Evolutionary conservation across 2,329 filamentous ascomycete genomes (phyloP).

Genomic region (Fusarium newnesense): DNA sequence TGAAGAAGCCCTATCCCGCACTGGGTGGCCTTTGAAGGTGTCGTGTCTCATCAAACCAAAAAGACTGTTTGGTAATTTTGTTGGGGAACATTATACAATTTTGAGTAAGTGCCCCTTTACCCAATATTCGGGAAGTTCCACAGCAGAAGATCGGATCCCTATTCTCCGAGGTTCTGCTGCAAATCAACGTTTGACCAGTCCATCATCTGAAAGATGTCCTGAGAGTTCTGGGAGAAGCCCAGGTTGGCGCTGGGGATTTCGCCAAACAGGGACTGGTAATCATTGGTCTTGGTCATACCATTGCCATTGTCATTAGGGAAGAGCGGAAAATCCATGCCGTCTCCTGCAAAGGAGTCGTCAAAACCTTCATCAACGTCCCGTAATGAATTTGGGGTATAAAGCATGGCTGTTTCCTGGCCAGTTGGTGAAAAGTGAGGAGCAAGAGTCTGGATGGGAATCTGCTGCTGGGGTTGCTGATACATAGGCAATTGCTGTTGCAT

Average conservation of each 20-base stretch:
- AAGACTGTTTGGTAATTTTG: conserved; percentile 33
- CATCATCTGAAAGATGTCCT: conserved; percentile 60
- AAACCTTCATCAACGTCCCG: conserved; percentile 73
- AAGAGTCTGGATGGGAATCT: conserved; percentile 40
- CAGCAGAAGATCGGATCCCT: conserved; percentile 20
- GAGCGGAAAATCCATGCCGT: conserved; percentile 72
- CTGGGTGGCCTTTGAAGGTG: conserved; percentile 29
- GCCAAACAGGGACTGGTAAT: conserved; percentile 59
- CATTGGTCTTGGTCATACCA: conserved; percentile 40
- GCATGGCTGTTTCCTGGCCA: conserved; percentile 74
- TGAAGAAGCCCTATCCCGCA: conserved; percentile 29
- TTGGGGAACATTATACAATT: conserved; percentile 35
- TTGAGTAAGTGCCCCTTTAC: conserved; percentile 27
- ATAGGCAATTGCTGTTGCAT: conserved; percentile 55
- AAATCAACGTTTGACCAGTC: conserved; percentile 55
- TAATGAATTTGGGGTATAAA: conserved; percentile 73
- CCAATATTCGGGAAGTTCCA: not conserved
- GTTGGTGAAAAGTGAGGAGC: conserved; percentile 72
- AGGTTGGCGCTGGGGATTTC: conserved; percentile 62
- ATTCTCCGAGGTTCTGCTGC: conserved; percentile 47
- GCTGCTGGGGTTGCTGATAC: conserved; percentile 41
- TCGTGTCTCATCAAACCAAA: conserved; percentile 42
- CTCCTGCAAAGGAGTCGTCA: conserved; percentile 61
- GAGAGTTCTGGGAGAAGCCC: conserved; percentile 63
- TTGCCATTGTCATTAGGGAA: conserved; percentile 57